These are phyloP conservation scores for Dacryopinax primogenitus DNA, from an alignment of 768 basidiomycete species.

Conservation along the genomic window DNA sequence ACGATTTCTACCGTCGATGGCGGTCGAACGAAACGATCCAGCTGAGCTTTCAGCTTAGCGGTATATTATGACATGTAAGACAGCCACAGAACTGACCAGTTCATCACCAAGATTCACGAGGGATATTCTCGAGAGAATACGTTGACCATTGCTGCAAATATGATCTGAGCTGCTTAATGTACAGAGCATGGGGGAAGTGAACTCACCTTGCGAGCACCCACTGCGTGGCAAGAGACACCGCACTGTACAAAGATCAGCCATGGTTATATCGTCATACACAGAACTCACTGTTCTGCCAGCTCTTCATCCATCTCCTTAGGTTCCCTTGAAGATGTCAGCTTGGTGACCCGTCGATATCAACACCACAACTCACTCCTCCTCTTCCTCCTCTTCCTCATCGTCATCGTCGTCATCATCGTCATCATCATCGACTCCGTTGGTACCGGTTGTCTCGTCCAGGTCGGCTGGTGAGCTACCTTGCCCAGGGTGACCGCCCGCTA, in stretches of 20 bases:
- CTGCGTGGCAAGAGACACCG: not conserved
- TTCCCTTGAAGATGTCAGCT: not conserved
- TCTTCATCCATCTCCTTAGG: not conserved
- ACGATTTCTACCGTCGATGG: not conserved
- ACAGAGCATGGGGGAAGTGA: no score
- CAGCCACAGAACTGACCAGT: not conserved
- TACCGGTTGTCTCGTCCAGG: not conserved
- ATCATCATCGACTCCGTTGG: not conserved
- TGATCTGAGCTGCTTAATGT: no score
- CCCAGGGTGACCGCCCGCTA: not conserved
- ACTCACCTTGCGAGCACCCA: slow-evolving; percentile 7
- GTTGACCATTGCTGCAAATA: not conserved
- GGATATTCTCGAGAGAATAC: not conserved
- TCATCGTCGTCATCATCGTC: not conserved
- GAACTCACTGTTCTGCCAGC: not conserved
- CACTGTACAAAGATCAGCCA: not conserved
- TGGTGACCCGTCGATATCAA: not conserved
- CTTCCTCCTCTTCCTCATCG: not conserved
- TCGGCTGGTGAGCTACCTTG: not conserved
- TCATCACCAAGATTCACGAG: not conserved
- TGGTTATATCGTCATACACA: no score
- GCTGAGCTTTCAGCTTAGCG: no score
- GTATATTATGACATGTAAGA: no score
- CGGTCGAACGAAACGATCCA: not conserved
- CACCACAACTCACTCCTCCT: no score